These are phyloP conservation scores for Eutypa lata DNA, from an alignment of 2,329 filamentous ascomycete genomes.

Conservation along the genomic window DNA sequence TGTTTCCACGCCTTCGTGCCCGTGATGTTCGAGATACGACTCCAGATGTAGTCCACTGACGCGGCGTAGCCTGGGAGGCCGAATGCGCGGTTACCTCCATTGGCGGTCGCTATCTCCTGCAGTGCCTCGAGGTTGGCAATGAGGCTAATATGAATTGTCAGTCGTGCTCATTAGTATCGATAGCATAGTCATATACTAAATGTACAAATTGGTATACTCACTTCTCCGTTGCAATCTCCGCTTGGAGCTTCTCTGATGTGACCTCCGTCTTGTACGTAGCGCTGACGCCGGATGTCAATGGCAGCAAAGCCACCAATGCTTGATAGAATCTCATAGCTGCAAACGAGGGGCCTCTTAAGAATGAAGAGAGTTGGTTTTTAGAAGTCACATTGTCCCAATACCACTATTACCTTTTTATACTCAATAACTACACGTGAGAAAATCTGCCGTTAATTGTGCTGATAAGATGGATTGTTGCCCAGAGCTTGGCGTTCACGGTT, in stretches of 20 bases:
- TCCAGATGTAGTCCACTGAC: slow-evolving; percentile 47
- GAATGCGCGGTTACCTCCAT: slow-evolving; percentile 53
- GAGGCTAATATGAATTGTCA: slow-evolving; percentile 27
- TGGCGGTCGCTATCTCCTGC: slow-evolving; percentile 43
- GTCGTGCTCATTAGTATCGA: too few relatives aligned
- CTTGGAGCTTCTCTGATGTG: slow-evolving; percentile 4
- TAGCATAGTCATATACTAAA: too few relatives aligned
- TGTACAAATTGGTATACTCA: too few relatives aligned
- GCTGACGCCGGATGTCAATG: not conserved
- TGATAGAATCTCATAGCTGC: not conserved
- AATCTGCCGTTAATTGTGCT: too few relatives aligned
- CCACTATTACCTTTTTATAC: too few relatives aligned
- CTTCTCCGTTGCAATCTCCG: slow-evolving; percentile 5
- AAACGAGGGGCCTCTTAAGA: too few relatives aligned
- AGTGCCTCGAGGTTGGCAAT: slow-evolving; percentile 44
- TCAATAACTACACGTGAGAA: too few relatives aligned
- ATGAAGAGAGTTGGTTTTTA: too few relatives aligned
- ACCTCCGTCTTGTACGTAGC: slow-evolving; percentile 1
- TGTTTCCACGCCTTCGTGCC: slow-evolving; percentile 41
- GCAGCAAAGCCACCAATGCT: not conserved
- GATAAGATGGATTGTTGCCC: too few relatives aligned
- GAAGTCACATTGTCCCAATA: too few relatives aligned
- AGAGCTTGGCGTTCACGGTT: too few relatives aligned
- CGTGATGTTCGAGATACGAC: slow-evolving; percentile 39
- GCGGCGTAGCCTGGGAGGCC: slow-evolving; percentile 47